Evolutionary conservation across 2,329 filamentous ascomycete species (phyloP).

Genomic region (Gliomastix tumulicola): DNA sequence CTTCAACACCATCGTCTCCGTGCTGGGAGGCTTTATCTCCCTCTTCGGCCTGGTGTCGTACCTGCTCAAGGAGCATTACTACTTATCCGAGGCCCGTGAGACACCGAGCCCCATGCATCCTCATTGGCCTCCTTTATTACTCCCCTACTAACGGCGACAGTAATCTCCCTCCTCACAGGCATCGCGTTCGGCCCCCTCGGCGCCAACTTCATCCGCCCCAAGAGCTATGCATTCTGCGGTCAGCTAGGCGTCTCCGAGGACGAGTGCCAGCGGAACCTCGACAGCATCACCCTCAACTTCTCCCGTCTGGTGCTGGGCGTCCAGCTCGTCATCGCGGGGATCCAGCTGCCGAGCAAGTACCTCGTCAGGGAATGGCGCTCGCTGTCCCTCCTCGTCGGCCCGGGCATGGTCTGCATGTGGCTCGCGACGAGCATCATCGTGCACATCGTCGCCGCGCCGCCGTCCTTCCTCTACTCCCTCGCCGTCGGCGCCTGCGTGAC

Average conservation of each 20-base stretch:
- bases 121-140: too few relatives aligned
- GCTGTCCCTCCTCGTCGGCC: constrained; percentile 67
- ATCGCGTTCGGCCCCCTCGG: constrained; percentile 72
- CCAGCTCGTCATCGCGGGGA: constrained; percentile 80
- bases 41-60: constrained; percentile 89
- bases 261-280: constrained; percentile 46
- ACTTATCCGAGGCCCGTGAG: constrained; percentile 83
- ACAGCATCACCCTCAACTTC: constrained; percentile 75
- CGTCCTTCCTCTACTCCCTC: constrained; percentile 71
- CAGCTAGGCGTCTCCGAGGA: constrained; percentile 9
- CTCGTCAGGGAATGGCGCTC: constrained; percentile 72
- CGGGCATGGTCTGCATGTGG: constrained; percentile 86
- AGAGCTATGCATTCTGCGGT: constrained; percentile 58
- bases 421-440: constrained; percentile 70
- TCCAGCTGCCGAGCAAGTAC: constrained; percentile 81
- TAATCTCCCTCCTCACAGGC: constrained; percentile 77
- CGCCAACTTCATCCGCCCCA: constrained; percentile 66
- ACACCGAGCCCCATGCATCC: too few relatives aligned
- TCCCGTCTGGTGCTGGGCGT: constrained; percentile 82
- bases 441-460: constrained; percentile 66
- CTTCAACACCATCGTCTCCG: constrained; percentile 79
- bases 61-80: constrained; percentile 81
- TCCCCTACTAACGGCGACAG: too few relatives aligned
- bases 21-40: constrained; percentile 80
- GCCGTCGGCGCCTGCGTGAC: constrained; percentile 83